Percentiles rank a stretch among this genome's conserved stretches.
These are phyloP conservation scores for Zygoascus meyerae DNA, from an alignment of 1,139 yeast genomes.

Conservation along the genomic window DNA sequence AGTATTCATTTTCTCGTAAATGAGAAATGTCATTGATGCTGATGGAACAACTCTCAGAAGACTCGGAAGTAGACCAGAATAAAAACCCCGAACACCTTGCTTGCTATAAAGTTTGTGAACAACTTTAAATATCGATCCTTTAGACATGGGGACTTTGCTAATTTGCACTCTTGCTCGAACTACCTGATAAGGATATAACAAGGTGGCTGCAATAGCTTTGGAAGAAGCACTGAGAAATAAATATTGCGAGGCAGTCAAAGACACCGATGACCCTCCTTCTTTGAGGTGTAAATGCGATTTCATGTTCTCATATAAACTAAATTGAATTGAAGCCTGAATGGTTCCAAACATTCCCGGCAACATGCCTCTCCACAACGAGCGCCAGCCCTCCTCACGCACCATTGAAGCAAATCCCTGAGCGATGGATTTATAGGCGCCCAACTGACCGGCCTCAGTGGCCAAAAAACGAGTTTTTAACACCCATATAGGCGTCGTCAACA, in stretches of 20 bases:
- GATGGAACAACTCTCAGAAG: constrained; percentile 83
- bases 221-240: constrained; percentile 61
- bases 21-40: constrained; percentile 72
- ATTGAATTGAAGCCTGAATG: constrained; percentile 82
- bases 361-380: constrained; percentile 77
- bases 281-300: constrained; percentile 6
- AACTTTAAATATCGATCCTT: constrained; percentile 27
- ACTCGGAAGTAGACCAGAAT: constrained; percentile 77
- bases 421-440: constrained; percentile 53
- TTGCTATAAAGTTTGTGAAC: constrained; percentile 36
- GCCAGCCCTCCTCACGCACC: constrained; percentile 54
- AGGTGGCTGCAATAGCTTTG: constrained; percentile 60
- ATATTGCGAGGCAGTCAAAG: constrained; percentile 49
- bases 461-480: constrained; percentile 82
- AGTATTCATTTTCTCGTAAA: constrained; percentile 59
- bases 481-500: constrained; percentile 89
- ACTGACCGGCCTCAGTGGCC: constrained; percentile 45
- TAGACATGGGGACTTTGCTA: constrained; percentile 16
- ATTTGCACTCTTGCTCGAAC: constrained; percentile 72
- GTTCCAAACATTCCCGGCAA: constrained; percentile 79
- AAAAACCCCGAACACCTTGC: constrained; percentile 59
- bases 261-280: background rate
- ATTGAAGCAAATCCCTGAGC: constrained; percentile 52
- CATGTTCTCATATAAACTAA: constrained; percentile 65
- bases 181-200: constrained; percentile 82